Percentiles rank a stretch among this genome's conserved stretches.
Evolutionary conservation across 768 basidiomycete genomes (phyloP).

Genomic region (Trametopsis cervina): DNA sequence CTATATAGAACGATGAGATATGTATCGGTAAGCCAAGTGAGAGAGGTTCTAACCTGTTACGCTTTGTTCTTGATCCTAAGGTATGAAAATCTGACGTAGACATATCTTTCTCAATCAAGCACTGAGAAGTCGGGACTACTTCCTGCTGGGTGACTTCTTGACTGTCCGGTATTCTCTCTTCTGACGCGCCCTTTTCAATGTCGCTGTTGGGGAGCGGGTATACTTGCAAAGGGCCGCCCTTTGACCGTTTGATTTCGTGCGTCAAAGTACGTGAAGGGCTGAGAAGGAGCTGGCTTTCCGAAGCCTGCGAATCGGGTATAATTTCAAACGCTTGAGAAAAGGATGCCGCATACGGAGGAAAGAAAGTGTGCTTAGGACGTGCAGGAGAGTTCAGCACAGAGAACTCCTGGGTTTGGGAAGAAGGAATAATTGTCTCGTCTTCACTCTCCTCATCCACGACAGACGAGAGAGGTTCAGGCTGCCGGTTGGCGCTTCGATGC

Average conservation of each 20-base stretch:
- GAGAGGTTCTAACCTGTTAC: too few relatives aligned
- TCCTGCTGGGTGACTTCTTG: background rate
- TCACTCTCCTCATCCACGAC: background rate
- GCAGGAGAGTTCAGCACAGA: background rate
- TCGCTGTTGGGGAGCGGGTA: too few relatives aligned
- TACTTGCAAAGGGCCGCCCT: background rate
- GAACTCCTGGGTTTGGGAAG: conserved; percentile 1
- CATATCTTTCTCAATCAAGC: conserved; percentile 1
- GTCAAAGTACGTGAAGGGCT: background rate
- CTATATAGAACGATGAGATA: background rate
- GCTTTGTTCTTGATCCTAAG: background rate
- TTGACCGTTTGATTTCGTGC: background rate
- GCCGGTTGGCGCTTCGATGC: too few relatives aligned
- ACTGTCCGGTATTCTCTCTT: too few relatives aligned
- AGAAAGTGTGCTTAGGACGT: background rate
- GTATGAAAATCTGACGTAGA: background rate
- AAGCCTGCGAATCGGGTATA: background rate
- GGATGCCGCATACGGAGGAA: background rate
- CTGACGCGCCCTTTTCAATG: too few relatives aligned
- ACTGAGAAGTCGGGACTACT: conserved; percentile 1
- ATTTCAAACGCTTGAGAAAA: background rate
- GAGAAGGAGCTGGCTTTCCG: background rate
- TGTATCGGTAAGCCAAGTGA: background rate
- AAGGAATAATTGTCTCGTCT: background rate
- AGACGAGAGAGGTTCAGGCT: background rate